A percentile compares a stretch with the other conserved stretches of the same genome.
phyloP scores from a whole-genome alignment of 768 basidiomycete species.

The Lactarius vividus region DNA sequence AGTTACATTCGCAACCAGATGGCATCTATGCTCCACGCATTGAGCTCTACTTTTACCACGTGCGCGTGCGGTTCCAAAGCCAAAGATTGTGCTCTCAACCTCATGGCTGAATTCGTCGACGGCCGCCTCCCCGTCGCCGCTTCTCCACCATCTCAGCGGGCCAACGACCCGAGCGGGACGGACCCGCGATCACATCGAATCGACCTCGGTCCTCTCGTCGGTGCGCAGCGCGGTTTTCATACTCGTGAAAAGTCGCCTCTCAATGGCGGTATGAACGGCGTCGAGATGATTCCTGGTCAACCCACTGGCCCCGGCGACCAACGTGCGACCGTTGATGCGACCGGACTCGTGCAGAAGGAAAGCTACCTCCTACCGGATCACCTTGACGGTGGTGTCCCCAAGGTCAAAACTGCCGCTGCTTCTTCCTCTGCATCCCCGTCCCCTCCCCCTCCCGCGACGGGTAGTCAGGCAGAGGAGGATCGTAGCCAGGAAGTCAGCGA shows the following conservation, averaged over 20 bases:
- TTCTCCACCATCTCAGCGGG: conserved; percentile 31
- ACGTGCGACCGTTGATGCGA: conserved; percentile 23
- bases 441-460: conserved; percentile 23
- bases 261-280: conserved; percentile 61
- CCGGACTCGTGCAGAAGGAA: neutral
- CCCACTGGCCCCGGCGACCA: neutral
- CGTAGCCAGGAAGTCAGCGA: conserved; percentile 11
- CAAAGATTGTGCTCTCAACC: conserved; percentile 57
- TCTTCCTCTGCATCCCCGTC: conserved; percentile 24
- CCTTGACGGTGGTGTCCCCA: neutral
- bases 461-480: conserved; percentile 34
- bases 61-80: conserved; percentile 69
- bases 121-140: conserved; percentile 33
- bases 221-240: conserved; percentile 56
- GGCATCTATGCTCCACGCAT: conserved; percentile 65
- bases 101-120: conserved; percentile 66
- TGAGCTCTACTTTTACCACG: conserved; percentile 68
- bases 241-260: conserved; percentile 55
- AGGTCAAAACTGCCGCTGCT: conserved; percentile 11
- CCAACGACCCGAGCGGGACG: conserved; percentile 17
- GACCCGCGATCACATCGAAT: conserved; percentile 28
- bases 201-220: conserved; percentile 66
- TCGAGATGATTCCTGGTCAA: conserved; percentile 48
- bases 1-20: conserved; percentile 61
- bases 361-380: neutral